Evolutionary conservation across 2,329 filamentous ascomycete genomes (phyloP), one percentile per base, ranked within the genome.

Genomic region (Colletotrichum sp.): DNA sequence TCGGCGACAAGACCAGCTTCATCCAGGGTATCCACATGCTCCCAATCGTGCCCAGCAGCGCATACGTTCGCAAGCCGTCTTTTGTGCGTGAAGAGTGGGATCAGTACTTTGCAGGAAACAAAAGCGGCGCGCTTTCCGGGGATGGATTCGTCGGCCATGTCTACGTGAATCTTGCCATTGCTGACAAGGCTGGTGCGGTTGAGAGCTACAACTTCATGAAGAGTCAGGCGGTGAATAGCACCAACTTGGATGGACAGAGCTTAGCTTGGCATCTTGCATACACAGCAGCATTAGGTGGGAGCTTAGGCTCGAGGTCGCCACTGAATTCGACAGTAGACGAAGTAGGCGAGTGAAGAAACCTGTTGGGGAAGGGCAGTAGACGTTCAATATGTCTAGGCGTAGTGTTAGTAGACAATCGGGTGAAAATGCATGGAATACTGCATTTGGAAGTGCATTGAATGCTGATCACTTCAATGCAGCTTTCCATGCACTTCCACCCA

Each of bases 71-170:
- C 10, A 89, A 88, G 3, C 82, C 87, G 24, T 83, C 86, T 2
- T 96, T 96, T 79, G 94, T 96, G 16, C 84, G 84, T 15, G 90
- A 96, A 84, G 95, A 96, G 84, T 96, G 94, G 95, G 85, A 92
- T 59, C 73, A 73, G 64, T 76, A 73, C 13, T 76, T 76, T 3
- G 73, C 69, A 3, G 73, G 69, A 16, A 76, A 76, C 39, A 64
- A 69, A 21, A 73, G 57, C 26, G 69, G 88, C 88, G 2, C 93
- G 92, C 80, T 97, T 96, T 90, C 94, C 1, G 84, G 86, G 2
- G 93, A 92, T 26, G 94, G 95, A 1, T 98, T 95, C 95, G 92
- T 90, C 80, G 94, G 95, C 0, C 90, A 98, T 4, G 81, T 98
- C 28, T 94, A 92, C 81, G 94, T 91, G 6, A 96, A 97, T 81